Evolutionary conservation across 306 rosid species (phyloP).

Genomic region (Macrotyloma uniflorum): DNA sequence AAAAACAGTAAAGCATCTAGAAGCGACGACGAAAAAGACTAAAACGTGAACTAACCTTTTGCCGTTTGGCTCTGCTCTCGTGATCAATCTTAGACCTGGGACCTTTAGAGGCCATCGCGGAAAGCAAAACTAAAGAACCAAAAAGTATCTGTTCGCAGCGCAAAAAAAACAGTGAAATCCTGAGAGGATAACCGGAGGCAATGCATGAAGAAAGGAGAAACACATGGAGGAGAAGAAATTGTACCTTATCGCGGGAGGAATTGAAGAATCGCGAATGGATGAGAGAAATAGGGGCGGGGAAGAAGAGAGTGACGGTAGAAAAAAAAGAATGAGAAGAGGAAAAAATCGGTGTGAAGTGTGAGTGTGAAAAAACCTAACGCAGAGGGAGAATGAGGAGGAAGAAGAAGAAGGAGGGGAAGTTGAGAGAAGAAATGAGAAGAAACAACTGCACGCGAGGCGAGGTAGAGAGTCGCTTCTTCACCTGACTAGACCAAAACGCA

Average conservation of each 20-base stretch:
- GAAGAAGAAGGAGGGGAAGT: neutral
- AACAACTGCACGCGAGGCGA: conserved; percentile 13
- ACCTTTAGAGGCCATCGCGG: conserved; percentile 87
- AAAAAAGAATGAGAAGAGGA: neutral
- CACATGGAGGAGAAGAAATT: neutral
- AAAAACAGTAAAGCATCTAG: neutral
- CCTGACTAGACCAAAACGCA: conserved; percentile 30
- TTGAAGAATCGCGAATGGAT: neutral
- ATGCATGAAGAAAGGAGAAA: conserved; percentile 7
- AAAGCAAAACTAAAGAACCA: conserved; percentile 23
- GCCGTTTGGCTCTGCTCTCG: conserved; percentile 81
- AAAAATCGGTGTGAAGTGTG: neutral
- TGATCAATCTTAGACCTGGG: conserved; percentile 84
- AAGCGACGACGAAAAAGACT: neutral
- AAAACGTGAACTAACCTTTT: conserved; percentile 61
- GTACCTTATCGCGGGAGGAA: conserved; percentile 12
- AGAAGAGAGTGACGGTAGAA: conserved; percentile 19
- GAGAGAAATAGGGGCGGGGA: neutral
- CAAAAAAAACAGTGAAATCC: neutral
- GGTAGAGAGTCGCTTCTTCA: conserved; percentile 28
- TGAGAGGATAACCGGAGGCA: neutral
- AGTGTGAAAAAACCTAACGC: conserved; percentile 31
- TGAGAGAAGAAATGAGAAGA: conserved; percentile 26
- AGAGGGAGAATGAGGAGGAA: neutral
- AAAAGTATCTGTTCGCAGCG: conserved; percentile 35